phyloP scores from a whole-genome alignment of 1,284 basidiomycete species.

The Sanguinoderma infundibulare region DNA sequence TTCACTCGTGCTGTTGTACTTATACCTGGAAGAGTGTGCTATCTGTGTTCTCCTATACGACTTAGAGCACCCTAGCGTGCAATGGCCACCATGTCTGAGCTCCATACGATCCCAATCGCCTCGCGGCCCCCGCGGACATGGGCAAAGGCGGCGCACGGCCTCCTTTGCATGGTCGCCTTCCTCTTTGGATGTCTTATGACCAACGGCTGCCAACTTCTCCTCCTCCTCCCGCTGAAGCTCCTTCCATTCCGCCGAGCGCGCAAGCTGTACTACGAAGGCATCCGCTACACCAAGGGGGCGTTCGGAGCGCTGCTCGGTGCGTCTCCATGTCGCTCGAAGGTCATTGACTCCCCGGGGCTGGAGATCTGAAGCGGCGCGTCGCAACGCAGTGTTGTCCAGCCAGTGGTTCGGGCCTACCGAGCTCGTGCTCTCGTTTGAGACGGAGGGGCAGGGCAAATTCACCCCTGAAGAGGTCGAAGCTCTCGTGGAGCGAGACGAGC shows the following conservation, averaged over 20 bases:
- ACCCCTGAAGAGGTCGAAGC: conserved; percentile 58
- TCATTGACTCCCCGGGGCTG: background rate
- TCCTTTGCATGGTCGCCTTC: conserved; percentile 68
- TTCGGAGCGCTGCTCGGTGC: conserved; percentile 78
- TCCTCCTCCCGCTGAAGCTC: conserved; percentile 67
- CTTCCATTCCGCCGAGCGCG: conserved; percentile 55
- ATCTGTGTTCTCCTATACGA: background rate
- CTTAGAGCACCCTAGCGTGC: background rate
- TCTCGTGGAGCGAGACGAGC: conserved; percentile 58
- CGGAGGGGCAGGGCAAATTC: conserved; percentile 64
- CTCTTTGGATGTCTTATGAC: conserved; percentile 70
- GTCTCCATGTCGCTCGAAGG: conserved; percentile 33
- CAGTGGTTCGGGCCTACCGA: conserved; percentile 85
- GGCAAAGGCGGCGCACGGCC: conserved; percentile 52
- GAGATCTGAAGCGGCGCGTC: conserved; percentile 1
- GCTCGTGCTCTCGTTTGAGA: conserved; percentile 78
- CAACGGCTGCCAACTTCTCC: conserved; percentile 70
- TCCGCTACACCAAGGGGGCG: conserved; percentile 82
- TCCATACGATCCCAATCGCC: conserved; percentile 61
- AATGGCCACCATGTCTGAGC: conserved; percentile 11
- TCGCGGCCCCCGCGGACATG: conserved; percentile 62
- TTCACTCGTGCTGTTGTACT: conserved; percentile 11
- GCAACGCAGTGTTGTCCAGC: conserved; percentile 66
- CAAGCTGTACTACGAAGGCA: conserved; percentile 65
- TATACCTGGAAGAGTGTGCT: background rate